phyloP scores from a whole-genome alignment of 495 filamentous ascomycete species.

The Aspergillus conjunctus region DNA sequence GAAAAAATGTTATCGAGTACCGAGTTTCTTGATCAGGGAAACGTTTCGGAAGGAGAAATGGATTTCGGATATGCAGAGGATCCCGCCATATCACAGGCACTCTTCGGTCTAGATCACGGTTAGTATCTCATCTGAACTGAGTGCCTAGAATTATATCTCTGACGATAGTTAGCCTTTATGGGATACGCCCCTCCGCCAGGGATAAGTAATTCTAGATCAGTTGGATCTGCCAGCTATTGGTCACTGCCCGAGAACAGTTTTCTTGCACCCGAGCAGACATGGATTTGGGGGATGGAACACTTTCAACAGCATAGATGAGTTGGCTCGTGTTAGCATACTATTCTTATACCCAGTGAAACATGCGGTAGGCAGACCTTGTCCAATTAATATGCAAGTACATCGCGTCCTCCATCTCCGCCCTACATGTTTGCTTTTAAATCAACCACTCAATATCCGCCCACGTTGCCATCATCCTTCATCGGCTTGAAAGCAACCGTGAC shows the following conservation, averaged over 20 bases:
- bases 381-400: not conserved
- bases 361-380: not conserved
- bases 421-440: not conserved
- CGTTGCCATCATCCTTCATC: conserved; percentile 27
- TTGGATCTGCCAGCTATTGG: not conserved
- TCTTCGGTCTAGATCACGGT: conserved; percentile 24
- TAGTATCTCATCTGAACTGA: not conserved
- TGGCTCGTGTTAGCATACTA: not conserved
- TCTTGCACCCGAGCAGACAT: conserved; percentile 18
- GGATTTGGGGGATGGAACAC: conserved; percentile 21
- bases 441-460: conserved; percentile 25
- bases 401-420: not conserved
- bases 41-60: not conserved
- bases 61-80: conserved; percentile 16
- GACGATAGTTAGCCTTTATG: conserved; percentile 2
- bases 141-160: not conserved
- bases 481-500: conserved; percentile 30
- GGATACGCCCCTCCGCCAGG: conserved; percentile 5
- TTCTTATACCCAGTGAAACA: too few relatives aligned
- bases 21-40: not conserved
- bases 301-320: not conserved
- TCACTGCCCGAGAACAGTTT: conserved; percentile 4
- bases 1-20: not conserved
- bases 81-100: conserved; percentile 16
- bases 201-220: not conserved